Percentiles rank a stretch among this genome's conserved stretches.
These are phyloP conservation scores for Cercospora janseana DNA, from an alignment of 2,329 filamentous ascomycete species.

Conservation along the genomic window DNA sequence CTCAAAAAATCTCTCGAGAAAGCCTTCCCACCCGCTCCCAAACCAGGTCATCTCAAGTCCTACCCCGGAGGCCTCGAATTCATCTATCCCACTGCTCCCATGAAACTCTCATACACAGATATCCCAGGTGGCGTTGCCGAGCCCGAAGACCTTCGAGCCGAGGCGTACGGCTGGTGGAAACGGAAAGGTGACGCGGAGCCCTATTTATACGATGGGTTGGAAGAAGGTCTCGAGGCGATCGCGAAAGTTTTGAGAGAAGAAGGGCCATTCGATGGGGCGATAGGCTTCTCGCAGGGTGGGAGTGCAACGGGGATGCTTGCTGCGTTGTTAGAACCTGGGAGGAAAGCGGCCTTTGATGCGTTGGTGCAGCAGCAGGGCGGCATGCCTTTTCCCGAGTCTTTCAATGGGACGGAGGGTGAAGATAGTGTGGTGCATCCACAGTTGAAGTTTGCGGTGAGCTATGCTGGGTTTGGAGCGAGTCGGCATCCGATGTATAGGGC, in stretches of 20 bases:
- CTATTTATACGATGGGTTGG: constrained; percentile 63
- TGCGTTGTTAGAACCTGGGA: constrained; percentile 62
- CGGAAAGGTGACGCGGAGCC: constrained; percentile 60
- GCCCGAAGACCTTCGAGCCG: constrained; percentile 46
- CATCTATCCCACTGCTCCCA: constrained; percentile 49
- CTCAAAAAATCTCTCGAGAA: constrained; percentile 78
- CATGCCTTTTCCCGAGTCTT: constrained; percentile 54
- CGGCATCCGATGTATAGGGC: constrained; percentile 60
- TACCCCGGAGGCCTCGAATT: constrained; percentile 45
- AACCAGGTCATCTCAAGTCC: constrained; percentile 40
- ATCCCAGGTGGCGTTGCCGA: constrained; percentile 59
- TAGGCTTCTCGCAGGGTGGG: constrained; percentile 81
- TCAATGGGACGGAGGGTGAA: constrained; percentile 40
- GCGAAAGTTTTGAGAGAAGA: constrained; percentile 61
- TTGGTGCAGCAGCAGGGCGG: constrained; percentile 41
- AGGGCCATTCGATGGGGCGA: constrained; percentile 71
- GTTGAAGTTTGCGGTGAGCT: constrained; percentile 70
- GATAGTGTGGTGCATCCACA: constrained; percentile 49
- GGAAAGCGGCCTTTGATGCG: constrained; percentile 50
- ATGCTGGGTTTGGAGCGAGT: constrained; percentile 72
- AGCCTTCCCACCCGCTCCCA: constrained; percentile 61
- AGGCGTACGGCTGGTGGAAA: constrained; percentile 80
- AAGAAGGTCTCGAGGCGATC: constrained; percentile 64
- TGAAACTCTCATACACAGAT: constrained; percentile 45
- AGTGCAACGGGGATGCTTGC: constrained; percentile 71